phyloP scores from a whole-genome alignment of 2,329 filamentous ascomycete species.

The Massarina eburnea region DNA sequence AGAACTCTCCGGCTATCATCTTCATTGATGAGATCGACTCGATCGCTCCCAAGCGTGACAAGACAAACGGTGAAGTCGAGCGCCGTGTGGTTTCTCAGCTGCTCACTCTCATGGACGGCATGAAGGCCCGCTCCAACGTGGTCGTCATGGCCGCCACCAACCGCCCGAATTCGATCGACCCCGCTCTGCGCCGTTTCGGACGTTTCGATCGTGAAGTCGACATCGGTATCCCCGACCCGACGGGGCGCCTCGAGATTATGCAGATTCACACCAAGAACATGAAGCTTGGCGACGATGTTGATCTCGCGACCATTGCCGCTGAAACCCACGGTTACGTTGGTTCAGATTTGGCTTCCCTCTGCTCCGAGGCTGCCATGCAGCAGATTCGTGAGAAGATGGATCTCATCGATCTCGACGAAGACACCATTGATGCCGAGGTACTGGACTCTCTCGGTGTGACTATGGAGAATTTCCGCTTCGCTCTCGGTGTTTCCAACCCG shows the following conservation, averaged over 20 bases:
- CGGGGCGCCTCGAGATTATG: slow-evolving; percentile 96
- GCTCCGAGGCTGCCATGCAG: slow-evolving; percentile 99
- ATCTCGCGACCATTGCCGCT: slow-evolving; percentile 92
- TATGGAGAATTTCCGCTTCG: slow-evolving; percentile 99
- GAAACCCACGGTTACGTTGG: slow-evolving; percentile 99
- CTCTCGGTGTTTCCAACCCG: slow-evolving; percentile 96
- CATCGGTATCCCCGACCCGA: slow-evolving; percentile 96
- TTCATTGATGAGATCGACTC: slow-evolving; percentile 99
- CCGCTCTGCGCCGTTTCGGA: slow-evolving; percentile 93
- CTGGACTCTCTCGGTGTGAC: slow-evolving; percentile 97
- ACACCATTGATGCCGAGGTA: slow-evolving; percentile 98
- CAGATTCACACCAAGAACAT: slow-evolving; percentile 99
- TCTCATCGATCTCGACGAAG: slow-evolving; percentile 96
- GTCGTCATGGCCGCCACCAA: slow-evolving; percentile 99
- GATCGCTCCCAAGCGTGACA: slow-evolving; percentile 98
- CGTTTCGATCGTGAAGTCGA: slow-evolving; percentile 99
- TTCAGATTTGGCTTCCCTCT: slow-evolving; percentile 96
- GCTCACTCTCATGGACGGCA: slow-evolving; percentile 96
- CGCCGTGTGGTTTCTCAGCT: slow-evolving; percentile 97
- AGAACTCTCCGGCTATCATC: slow-evolving; percentile 98
- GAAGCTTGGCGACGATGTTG: slow-evolving; percentile 96
- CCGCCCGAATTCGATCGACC: slow-evolving; percentile 97
- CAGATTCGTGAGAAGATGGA: slow-evolving; percentile 99
- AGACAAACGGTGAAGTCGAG: slow-evolving; percentile 99
- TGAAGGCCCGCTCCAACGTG: slow-evolving; percentile 98